phyloP scores from a whole-genome alignment of 192 early-diverging fungal species.

The Backusella westeae region DNA sequence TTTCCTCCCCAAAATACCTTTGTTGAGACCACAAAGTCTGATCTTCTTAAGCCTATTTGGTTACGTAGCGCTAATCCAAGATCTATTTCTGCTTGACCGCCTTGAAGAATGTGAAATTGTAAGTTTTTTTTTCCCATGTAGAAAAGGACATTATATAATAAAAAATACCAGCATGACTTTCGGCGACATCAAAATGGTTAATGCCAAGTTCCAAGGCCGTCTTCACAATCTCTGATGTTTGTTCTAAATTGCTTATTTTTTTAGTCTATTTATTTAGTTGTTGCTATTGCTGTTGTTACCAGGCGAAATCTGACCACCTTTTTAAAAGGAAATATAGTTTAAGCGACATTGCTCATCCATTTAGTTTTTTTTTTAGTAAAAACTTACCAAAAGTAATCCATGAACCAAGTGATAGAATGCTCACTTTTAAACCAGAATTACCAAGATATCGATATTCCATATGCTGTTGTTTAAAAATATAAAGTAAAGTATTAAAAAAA shows the following conservation, averaged over 20 bases:
- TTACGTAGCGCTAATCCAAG: constrained; percentile 80
- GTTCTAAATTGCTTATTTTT: constrained; percentile 35
- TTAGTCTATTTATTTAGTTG: not conserved
- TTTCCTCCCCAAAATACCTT: constrained; percentile 76
- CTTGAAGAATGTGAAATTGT: not conserved
- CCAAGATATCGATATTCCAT: constrained; percentile 84
- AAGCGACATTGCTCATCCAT: not conserved
- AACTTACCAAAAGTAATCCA: constrained; percentile 71
- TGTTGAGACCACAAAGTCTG: constrained; percentile 74
- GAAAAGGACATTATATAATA: not conserved
- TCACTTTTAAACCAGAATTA: constrained; percentile 74
- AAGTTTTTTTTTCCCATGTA: not conserved
- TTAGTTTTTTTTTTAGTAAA: not conserved
- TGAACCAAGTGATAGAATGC: constrained; percentile 64
- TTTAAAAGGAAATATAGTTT: not conserved
- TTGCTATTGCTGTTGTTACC: constrained; percentile 13
- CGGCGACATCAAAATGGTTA: constrained; percentile 79
- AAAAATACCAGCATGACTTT: constrained; percentile 42
- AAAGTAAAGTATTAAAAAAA: constrained; percentile 1
- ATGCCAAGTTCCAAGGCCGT: constrained; percentile 70
- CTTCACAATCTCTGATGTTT: constrained; percentile 62
- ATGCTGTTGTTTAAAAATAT: not conserved
- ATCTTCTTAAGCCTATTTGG: constrained; percentile 63
- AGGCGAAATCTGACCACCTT: constrained; percentile 30
- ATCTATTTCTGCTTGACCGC: constrained; percentile 70